Percentiles rank a stretch among this genome's conserved stretches.
Evolutionary conservation across 1,139 yeast species (phyloP).

Genomic region (Debaryomyces udenii): DNA sequence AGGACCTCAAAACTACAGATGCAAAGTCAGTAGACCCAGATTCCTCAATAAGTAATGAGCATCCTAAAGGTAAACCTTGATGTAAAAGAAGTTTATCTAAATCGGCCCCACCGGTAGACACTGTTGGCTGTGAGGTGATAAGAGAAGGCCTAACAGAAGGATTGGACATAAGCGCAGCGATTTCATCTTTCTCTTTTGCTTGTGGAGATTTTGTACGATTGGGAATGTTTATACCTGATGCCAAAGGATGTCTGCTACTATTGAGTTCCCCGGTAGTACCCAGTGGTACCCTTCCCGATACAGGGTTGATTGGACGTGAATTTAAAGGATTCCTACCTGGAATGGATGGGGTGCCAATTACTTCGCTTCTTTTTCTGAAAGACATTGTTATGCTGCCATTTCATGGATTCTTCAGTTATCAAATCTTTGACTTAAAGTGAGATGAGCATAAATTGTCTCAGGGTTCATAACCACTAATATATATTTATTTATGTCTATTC

Average conservation of each 20-base stretch:
- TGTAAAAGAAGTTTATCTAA: conserved; percentile 77
- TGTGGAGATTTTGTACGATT: conserved; percentile 14
- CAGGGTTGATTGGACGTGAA: conserved; percentile 12
- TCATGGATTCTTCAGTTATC: neutral
- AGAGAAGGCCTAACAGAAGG: conserved; percentile 77
- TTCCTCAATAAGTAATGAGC: conserved; percentile 73
- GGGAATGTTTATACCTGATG: conserved; percentile 9
- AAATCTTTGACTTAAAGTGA: neutral
- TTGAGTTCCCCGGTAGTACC: conserved; percentile 5
- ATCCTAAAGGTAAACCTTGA: conserved; percentile 84
- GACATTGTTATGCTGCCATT: conserved; percentile 49
- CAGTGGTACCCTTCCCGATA: conserved; percentile 14
- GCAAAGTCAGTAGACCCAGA: conserved; percentile 88
- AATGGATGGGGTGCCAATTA: conserved; percentile 36
- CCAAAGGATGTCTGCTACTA: conserved; percentile 7
- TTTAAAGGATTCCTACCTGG: conserved; percentile 24
- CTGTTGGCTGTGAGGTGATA: conserved; percentile 71
- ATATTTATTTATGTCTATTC: no score
- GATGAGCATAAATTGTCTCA: neutral
- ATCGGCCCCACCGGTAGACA: conserved; percentile 77
- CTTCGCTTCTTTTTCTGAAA: conserved; percentile 70
- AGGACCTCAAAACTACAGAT: conserved; percentile 68
- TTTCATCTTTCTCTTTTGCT: conserved; percentile 16
- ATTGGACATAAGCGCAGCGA: conserved; percentile 30
- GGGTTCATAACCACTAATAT: conserved; percentile 5